Conservation (phyloP, 352 stramenopile species). For the Pythium rishiriense region DNA sequence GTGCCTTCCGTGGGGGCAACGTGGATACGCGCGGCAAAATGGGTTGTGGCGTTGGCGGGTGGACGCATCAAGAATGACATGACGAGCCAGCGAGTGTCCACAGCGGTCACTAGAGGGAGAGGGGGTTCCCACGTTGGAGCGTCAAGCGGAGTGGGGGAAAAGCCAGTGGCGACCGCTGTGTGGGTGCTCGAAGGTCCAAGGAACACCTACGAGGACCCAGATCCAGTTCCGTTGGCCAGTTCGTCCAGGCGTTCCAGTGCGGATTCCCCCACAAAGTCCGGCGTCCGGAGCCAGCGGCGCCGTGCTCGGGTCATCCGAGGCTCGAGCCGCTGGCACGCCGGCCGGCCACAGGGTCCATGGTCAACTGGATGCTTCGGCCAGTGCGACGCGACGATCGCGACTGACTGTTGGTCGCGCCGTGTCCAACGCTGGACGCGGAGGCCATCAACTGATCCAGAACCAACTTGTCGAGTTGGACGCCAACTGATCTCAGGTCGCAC, state of each 20-base stretch:
- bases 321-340: too few relatives aligned
- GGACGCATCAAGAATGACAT: constrained; percentile 1
- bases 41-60: constrained; percentile 11
- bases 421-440: not conserved
- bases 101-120: not conserved
- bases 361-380: not conserved
- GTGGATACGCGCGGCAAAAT: constrained; percentile 2
- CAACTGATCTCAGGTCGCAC: constrained; percentile 1
- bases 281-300: constrained; percentile 3
- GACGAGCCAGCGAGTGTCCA: not conserved
- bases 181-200: too few relatives aligned
- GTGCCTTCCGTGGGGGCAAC: too few relatives aligned
- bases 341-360: not conserved
- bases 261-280: not conserved
- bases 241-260: not conserved
- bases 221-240: not conserved
- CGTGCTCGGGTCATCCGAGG: constrained; percentile 15
- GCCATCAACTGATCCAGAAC: not conserved
- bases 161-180: not conserved
- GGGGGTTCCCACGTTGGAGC: not conserved
- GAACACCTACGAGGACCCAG: too few relatives aligned
- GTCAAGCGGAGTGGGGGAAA: not conserved
- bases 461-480: too few relatives aligned
- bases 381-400: not conserved
- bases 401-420: not conserved